These are phyloP conservation scores for Mycena venus DNA, from an alignment of 768 basidiomycete species.

Conservation along the genomic window DNA sequence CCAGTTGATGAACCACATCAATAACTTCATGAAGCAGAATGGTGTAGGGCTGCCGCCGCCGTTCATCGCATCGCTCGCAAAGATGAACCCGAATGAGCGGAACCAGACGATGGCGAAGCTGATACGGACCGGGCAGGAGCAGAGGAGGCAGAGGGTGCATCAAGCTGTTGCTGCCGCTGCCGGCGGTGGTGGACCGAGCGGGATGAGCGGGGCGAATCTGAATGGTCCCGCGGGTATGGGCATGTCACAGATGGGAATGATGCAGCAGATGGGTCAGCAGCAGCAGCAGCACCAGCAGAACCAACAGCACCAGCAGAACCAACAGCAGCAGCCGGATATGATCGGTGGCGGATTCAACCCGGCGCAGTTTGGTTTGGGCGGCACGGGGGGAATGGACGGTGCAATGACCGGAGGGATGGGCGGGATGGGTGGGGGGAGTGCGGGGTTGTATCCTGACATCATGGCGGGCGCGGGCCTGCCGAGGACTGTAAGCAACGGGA, in stretches of 20 bases:
- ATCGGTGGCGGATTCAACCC: conserved; percentile 26
- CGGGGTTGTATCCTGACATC: conserved; percentile 35
- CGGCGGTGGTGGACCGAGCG: conserved; percentile 39
- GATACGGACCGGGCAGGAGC: conserved; percentile 12
- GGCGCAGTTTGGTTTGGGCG: conserved; percentile 19
- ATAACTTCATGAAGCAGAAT: not conserved
- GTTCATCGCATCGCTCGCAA: conserved; percentile 2
- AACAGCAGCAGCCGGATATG: conserved; percentile 25
- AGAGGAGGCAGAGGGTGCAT: not conserved
- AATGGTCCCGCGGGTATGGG: conserved; percentile 17
- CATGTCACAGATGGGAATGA: conserved; percentile 35
- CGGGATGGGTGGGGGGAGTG: conserved; percentile 7
- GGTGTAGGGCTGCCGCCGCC: not conserved
- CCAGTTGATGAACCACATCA: conserved; percentile 1
- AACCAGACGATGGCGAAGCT: conserved; percentile 9
- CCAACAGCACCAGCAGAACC: conserved; percentile 34
- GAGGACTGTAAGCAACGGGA: conserved; percentile 31
- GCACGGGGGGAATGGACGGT: not conserved
- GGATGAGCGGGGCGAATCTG: conserved; percentile 29
- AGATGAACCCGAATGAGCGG: not conserved
- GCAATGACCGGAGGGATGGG: conserved; percentile 1
- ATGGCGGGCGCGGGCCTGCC: conserved; percentile 31
- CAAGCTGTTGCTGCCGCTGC: conserved; percentile 27
- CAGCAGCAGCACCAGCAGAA: conserved; percentile 25
- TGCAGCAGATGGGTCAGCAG: conserved; percentile 35